Conservation (phyloP, 257 asterid genomes). For the Plectranthus barbatus region DNA sequence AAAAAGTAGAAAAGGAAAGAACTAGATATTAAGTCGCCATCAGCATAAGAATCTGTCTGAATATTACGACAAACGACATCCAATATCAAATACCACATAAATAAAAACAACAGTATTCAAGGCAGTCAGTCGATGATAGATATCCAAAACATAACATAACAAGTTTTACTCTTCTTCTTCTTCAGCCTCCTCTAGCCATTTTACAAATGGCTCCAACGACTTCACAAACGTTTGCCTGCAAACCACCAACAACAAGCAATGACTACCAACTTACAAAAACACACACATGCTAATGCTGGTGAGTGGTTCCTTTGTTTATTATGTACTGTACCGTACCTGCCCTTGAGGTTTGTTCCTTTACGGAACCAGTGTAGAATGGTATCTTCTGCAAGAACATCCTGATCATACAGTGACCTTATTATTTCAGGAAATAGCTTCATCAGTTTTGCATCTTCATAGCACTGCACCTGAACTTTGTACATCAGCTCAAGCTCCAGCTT, state of each 20-base stretch:
- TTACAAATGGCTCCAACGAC: slow-evolving; percentile 86
- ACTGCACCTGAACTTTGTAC: slow-evolving; percentile 90
- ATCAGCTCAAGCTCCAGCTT: slow-evolving; percentile 90
- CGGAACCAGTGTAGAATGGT: slow-evolving; percentile 95
- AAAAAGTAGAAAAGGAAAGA: no score
- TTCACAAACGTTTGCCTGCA: slow-evolving; percentile 90
- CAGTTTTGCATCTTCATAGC: slow-evolving; percentile 95
- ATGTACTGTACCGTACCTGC: no score
- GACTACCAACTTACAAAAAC: no score
- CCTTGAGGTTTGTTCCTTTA: slow-evolving; percentile 87
- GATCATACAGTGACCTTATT: slow-evolving; percentile 83
- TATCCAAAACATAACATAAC: neutral
- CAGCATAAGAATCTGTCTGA: neutral
- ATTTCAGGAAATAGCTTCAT: slow-evolving; percentile 95
- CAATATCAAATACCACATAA: no score
- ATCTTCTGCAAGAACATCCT: slow-evolving; percentile 95
- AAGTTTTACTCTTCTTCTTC: slow-evolving; percentile 60
- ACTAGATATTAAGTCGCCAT: neutral
- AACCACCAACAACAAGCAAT: no score
- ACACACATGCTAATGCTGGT: no score
- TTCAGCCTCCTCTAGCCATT: slow-evolving; percentile 99
- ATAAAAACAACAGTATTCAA: neutral
- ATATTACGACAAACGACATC: neutral
- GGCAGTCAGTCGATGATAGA: neutral
- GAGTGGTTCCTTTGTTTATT: no score